Evolutionary conservation across 371 early-diverging fungal genomes (phyloP), one percentile per base, ranked within the genome.

Genomic region (Rhizomucor pusillus): DNA sequence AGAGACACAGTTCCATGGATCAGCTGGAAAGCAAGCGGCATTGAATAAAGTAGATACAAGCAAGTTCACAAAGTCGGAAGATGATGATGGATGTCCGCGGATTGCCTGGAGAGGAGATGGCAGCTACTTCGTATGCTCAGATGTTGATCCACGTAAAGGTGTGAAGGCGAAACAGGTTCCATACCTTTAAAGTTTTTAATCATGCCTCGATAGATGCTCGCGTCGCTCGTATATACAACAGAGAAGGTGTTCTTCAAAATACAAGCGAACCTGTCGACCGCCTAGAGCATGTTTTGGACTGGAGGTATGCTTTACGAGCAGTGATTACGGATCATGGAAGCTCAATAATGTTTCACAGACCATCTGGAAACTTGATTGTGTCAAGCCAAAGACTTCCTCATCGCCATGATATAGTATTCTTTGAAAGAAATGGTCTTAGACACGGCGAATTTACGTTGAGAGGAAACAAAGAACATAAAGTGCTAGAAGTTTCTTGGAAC

Each of bases 1-100:
- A 55, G 97, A 95, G 64, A 98, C 98, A 7, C 98, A 98, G 66
- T 98, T 97, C 64, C 97, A 97, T 62, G 98, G 98, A 37, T 82
- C 86, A 14, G 91, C 75, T 23, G 95, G 95, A 50, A 97, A 95
- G 65, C 73, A 69, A 43, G 91, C 91, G 6, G 93, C 78, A 9
- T 73, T 70, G 44, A 69, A 62, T 57, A 82, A 79, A 48, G 69
- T 81, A 1, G 82, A 82, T 51, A 61, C 76, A 5, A 70, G 70
- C 12, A 66, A 68, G 64, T 78, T 75, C 46, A 75, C 73, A 18
- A 60, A 65, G n/a, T 86, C 90, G 4, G 68, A 71, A 0, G 86
- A 90, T 52, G 98, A 98, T 54, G 94, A 92, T 67, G 43, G 56
- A 1, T 52, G 51, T 1, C 82, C 91, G n/a, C 82, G 90, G 11